A percentile compares a stretch with the other conserved stretches of the same genome.
Evolutionary conservation across 495 filamentous ascomycete genomes (phyloP).

Genomic region (Talaromyces proteolyticus): DNA sequence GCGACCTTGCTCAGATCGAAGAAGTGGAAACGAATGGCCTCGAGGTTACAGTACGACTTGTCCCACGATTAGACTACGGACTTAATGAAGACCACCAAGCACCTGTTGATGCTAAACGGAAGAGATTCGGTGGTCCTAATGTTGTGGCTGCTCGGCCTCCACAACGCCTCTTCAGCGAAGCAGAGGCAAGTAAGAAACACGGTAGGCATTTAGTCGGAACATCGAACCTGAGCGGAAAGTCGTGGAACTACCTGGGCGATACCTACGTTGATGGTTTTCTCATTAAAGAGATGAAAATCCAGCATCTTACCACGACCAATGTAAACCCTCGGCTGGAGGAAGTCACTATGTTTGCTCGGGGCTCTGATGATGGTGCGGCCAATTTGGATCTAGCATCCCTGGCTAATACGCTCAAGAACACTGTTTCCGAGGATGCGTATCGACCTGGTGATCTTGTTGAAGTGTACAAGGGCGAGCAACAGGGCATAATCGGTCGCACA

Average conservation of each 20-base stretch:
- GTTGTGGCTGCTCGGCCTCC: constrained; percentile 60
- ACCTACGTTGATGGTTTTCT: constrained; percentile 90
- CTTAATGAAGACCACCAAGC: constrained; percentile 68
- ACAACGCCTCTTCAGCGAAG: constrained; percentile 86
- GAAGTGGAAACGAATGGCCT: constrained; percentile 91
- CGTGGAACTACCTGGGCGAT: constrained; percentile 77
- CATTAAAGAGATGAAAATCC: constrained; percentile 89
- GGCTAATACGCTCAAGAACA: constrained; percentile 77
- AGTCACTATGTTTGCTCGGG: constrained; percentile 86
- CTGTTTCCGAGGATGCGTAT: constrained; percentile 70
- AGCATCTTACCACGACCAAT: constrained; percentile 72
- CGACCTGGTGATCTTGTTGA: constrained; percentile 91
- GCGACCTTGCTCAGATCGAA: constrained; percentile 88
- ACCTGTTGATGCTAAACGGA: constrained; percentile 62
- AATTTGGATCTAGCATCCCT: constrained; percentile 89
- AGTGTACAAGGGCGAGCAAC: constrained; percentile 93
- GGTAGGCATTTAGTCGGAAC: constrained; percentile 57
- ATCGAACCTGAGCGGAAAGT: constrained; percentile 56
- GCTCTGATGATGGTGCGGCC: constrained; percentile 84
- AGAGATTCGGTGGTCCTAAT: constrained; percentile 54
- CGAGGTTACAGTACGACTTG: constrained; percentile 76
- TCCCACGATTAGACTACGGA: constrained; percentile 91
- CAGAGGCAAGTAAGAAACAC: constrained; percentile 86
- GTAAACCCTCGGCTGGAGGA: constrained; percentile 94
- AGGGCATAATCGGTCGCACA: constrained; percentile 79